Evolutionary conservation across 495 filamentous ascomycete genomes (phyloP).

Genomic region (Hypoxylon lienhwacheense): DNA sequence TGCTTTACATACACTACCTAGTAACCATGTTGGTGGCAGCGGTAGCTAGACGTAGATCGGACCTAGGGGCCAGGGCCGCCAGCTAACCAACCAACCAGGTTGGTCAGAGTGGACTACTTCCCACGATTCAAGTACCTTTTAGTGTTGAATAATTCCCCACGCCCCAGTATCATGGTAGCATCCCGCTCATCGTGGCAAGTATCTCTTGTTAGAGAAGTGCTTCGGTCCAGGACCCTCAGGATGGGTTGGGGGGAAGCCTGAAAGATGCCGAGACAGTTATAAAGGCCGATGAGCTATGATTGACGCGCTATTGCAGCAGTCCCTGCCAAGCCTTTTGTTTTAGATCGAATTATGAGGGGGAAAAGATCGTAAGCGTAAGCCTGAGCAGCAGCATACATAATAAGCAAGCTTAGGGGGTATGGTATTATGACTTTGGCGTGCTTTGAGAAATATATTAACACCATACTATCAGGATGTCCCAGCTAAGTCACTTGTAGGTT

Average conservation of each 20-base stretch:
- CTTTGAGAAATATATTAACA: no score
- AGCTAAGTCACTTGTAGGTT: no score
- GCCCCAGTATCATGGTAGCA: slow-evolving; percentile 31
- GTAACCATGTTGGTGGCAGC: slow-evolving; percentile 20
- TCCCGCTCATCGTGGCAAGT: slow-evolving; percentile 41
- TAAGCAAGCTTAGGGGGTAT: no score
- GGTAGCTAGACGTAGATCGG: slow-evolving; percentile 25
- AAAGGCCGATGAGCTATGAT: slow-evolving; percentile 2
- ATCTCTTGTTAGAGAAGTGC: slow-evolving; percentile 41
- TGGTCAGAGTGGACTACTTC: neutral
- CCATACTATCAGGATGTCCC: no score
- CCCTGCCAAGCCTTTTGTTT: slow-evolving; percentile 21
- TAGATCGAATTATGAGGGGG: neutral
- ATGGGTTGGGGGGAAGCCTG: slow-evolving; percentile 6
- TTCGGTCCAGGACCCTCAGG: slow-evolving; percentile 36
- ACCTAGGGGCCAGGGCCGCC: no score
- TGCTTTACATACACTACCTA: no score
- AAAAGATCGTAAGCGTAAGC: no score
- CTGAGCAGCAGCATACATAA: no score
- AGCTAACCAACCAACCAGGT: slow-evolving; percentile 23
- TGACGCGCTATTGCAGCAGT: slow-evolving; percentile 2
- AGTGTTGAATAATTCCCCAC: slow-evolving; percentile 15
- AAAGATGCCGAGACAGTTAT: slow-evolving; percentile 1
- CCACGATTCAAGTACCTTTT: slow-evolving; percentile 24
- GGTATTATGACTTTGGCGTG: no score